Base-by-base conservation (phyloP, 306 rosid species). In the Fagus crenata region DNA sequence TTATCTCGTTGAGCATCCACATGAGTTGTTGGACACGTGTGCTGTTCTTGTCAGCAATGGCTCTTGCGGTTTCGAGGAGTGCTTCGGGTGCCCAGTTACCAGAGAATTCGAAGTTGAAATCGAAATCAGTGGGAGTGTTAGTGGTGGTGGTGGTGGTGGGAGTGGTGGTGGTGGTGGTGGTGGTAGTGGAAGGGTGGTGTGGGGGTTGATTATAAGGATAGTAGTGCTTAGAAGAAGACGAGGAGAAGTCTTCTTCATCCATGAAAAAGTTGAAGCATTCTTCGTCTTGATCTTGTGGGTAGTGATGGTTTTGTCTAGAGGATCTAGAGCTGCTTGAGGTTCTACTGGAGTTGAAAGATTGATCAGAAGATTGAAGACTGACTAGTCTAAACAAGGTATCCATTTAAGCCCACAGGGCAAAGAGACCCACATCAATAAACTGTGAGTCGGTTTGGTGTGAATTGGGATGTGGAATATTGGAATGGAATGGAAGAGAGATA, bases 191-290 rank as follows among this genome's bases (percentile, higher is more conserved):
- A 56, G 84, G 54, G 2, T 83, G 43, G 60, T 78, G 46, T 2
- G 65, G 78, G 15, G 67, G 90, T 33, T 68, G 89, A 7, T 71
- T 79, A 79, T 85, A 80, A 3, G 87, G 91, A 73, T 85, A 81
- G 71, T 84, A 80, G 87, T 90, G 92, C 74, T 80, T 92, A 49
- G 98, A 92, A 81, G 98, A 88, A 80, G 96, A 87, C 39, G 98
- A 89, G 84, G 96, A 90, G 39, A 90, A 81, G 86, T 92, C 97
- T 88, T 90, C 97, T 75, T 95, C 97, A 91, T 92, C 98, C 98
- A 92, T 95, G 96, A 89, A 92, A 86, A 89, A 81, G 89, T 87
- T 87, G 96, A 92, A 92, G 97, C 98, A 95, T 95, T 92, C 97
- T 92, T 93, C 87, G 73, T 85, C 87, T 73, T 22, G 28, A 22